Evolutionary conservation across 805 yeast genomes (phyloP).

Genomic region (Crinitomyces ghanaensis): DNA sequence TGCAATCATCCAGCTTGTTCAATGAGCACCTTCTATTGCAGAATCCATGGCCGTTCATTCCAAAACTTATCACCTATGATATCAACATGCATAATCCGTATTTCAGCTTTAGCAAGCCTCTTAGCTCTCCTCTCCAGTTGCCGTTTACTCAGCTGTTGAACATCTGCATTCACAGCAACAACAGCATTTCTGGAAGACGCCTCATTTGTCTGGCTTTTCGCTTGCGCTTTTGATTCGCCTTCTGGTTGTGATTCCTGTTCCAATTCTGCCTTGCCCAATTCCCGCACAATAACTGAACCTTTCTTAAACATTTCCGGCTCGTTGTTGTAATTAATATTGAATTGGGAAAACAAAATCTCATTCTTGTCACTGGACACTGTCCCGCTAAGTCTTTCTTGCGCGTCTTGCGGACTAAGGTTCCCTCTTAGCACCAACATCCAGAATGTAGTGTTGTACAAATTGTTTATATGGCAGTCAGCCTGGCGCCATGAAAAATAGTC

Average conservation of each 20-base stretch:
- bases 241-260: conserved; percentile 3
- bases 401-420: conserved; percentile 61
- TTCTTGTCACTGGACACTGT: conserved; percentile 78
- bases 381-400: conserved; percentile 64
- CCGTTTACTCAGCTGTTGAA: conserved; percentile 26
- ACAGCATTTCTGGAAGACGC: too few species aligned
- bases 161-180: too few species aligned
- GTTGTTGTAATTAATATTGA: conserved; percentile 80
- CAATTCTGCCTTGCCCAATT: conserved; percentile 20
- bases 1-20: too few species aligned
- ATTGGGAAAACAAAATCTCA: conserved; percentile 67
- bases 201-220: too few species aligned
- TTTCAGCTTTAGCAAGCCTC: conserved; percentile 35
- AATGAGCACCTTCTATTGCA: conserved; percentile 1
- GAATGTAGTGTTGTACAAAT: conserved; percentile 83
- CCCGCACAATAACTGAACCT: conserved; percentile 58
- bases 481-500: conserved; percentile 94
- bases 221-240: conserved; percentile 9
- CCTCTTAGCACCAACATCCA: conserved; percentile 75
- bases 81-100: conserved; percentile 43
- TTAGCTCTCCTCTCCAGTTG: conserved; percentile 42
- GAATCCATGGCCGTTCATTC: conserved; percentile 34
- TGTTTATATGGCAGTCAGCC: conserved; percentile 90
- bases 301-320: conserved; percentile 83
- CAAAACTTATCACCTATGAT: conserved; percentile 56